Evolutionary conservation across 257 asterid genomes (phyloP).

Genomic region (Capsicum baccatum): DNA sequence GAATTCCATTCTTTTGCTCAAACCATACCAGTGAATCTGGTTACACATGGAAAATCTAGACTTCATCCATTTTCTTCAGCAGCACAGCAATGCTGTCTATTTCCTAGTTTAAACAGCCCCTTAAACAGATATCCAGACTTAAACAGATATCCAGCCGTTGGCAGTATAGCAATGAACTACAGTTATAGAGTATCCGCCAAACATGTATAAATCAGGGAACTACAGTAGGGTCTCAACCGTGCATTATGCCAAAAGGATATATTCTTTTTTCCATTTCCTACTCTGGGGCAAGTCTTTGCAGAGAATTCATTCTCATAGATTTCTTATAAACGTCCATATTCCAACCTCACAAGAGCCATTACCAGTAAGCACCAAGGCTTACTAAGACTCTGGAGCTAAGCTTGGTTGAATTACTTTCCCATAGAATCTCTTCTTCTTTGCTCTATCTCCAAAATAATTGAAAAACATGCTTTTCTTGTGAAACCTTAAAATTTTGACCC

Average conservation of each 20-base stretch:
- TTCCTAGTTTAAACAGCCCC: not conserved
- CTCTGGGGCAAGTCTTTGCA: not conserved
- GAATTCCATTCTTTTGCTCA: not conserved
- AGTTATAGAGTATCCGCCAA: not conserved
- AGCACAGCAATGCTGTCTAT: not conserved
- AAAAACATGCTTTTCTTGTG: not conserved
- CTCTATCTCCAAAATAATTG: not conserved
- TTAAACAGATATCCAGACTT: not conserved
- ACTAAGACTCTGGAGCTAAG: not conserved
- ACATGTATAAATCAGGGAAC: not conserved
- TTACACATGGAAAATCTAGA: not conserved
- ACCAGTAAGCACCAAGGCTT: not conserved
- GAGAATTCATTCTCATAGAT: not conserved
- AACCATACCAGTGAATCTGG: conserved; percentile 2
- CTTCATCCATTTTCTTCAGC: not conserved
- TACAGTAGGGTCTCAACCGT: not conserved
- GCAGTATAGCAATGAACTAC: not conserved
- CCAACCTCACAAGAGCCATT: not conserved
- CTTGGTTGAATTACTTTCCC: not conserved
- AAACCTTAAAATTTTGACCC: not conserved
- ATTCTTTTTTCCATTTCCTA: not conserved
- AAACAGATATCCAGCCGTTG: not conserved
- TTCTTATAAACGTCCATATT: not conserved
- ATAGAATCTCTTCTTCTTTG: not conserved
- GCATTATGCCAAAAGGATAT: not conserved